Percentiles rank a stretch among this genome's conserved stretches.
Evolutionary conservation across 2,329 filamentous ascomycete genomes (phyloP).

Genomic region (Arthrobotrys sphaeroides): DNA sequence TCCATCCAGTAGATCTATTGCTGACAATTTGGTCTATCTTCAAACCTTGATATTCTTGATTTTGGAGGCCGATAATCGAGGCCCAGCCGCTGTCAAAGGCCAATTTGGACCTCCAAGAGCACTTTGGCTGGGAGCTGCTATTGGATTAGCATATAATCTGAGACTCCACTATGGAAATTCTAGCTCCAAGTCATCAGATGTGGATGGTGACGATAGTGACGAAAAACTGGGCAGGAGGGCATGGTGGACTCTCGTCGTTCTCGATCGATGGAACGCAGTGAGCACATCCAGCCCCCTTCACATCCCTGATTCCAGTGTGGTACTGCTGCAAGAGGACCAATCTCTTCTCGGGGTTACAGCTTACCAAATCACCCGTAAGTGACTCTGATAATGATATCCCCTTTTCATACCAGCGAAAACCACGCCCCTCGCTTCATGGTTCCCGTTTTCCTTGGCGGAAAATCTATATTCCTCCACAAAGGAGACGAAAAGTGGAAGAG

Average conservation of each 20-base stretch:
- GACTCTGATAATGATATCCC: constrained; percentile 50
- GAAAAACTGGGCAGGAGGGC: constrained; percentile 71
- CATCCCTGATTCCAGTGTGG: constrained; percentile 71
- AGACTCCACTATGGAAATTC: constrained; percentile 68
- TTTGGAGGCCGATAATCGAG: constrained; percentile 71
- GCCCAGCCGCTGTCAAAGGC: constrained; percentile 64
- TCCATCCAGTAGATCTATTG: constrained; percentile 61
- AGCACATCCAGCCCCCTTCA: constrained; percentile 71
- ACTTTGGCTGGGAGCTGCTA: constrained; percentile 71
- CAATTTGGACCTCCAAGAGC: constrained; percentile 65
- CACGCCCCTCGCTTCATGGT: constrained; percentile 4
- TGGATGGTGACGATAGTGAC: constrained; percentile 68
- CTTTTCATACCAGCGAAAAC: background rate
- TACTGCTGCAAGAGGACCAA: constrained; percentile 70
- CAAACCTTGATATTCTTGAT: constrained; percentile 74
- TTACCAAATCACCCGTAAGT: constrained; percentile 74
- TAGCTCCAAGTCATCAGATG: constrained; percentile 62
- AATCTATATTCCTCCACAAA: constrained; percentile 24
- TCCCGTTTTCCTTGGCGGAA: constrained; percentile 17
- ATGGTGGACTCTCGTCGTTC: constrained; percentile 77
- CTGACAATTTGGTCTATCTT: constrained; percentile 68
- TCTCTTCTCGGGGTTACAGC: constrained; percentile 70
- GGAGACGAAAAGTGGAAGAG: constrained; percentile 23
- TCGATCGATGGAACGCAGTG: constrained; percentile 79
- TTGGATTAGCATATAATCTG: constrained; percentile 73